Evolutionary conservation across 1,284 basidiomycete genomes (phyloP), one percentile per base, ranked within the genome.

Genomic region (Acaromyces ingoldii): DNA sequence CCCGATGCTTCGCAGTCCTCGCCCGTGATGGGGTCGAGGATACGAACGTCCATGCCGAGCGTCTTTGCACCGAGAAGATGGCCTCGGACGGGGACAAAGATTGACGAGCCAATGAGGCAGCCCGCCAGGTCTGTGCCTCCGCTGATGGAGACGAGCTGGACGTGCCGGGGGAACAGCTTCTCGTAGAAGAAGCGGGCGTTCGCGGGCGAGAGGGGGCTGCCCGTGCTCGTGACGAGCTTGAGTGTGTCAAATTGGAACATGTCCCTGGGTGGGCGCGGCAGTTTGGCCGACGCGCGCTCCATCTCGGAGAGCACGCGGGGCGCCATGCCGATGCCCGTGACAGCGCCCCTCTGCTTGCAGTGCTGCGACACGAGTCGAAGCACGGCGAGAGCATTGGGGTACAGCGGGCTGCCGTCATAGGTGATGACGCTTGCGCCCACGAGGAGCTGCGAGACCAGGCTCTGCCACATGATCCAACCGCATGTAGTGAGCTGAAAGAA

Each of bases 401-500:
- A 70, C 60, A 76, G 64, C 1, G 74, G 74, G 4, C 59, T 61
- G 7, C 74, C 74, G 52, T 76, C 74, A 58, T 74, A 76, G 4
- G 66, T 57, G 2, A 76, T 58, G 1, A 69, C 58, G 1, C 66
- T 66, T 19, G 60, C 59, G 6, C 74, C 72, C 25, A 62, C 62
- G 1, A 55, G 50, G 10, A 66, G 44, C 36, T 60, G 60, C 21
- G 63, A 58, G 52, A 69, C 55, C 44, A 67, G 64, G 48, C 70
- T 62, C 44, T 68, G 52, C 68, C 71, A 74, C 60, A 75, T 72
- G 53, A 75, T 72, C 74, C 74, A 76, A 3, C 52, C 37, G 28
- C 43, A 42, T 10, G 61, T 69, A 3, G 88, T 88, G 70, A 90
- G 89, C 74, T 72, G 89, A 75, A 91, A 88, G 77, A 88, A 89